Base-by-base conservation (phyloP, 352 stramenopile genomes). In the Pythium biforme region DNA sequence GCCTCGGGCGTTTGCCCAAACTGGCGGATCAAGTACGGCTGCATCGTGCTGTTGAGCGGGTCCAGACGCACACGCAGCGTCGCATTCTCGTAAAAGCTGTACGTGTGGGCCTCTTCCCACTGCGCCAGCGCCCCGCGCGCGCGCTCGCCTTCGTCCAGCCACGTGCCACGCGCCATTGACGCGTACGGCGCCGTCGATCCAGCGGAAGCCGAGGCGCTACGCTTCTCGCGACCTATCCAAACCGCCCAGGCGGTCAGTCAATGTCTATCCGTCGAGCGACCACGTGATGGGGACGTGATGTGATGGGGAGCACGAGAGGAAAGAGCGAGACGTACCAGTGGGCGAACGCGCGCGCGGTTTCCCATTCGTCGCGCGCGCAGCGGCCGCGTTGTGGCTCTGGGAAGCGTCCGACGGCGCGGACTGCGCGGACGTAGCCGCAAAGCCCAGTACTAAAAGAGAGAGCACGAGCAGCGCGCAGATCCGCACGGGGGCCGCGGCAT, bases 41-140 rank as follows among this genome's bases (percentile, higher is more conserved):
- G 86, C 54, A 86, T 48, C 7, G 77, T 70, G 63, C 86, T 95
- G 67, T 90, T 84, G 43, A 92, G 66, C 11, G 80, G 65, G 48
- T 95, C 86, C 55, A 93, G 62, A 3, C 83, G 82, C 26, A 92
- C 73, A 23, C 76, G 79, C 25, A 95, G 75, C 56, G 83, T 88
- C 17, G 86, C 71, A 50, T 92, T 92, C 31, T 88, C 78, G 23
- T 74, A 80, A 59, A 95, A 95, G 55, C 86, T 90, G 55, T 89
- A 92, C 25, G 79, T 89, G 29, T 80, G 69, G 20, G 82, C 70
- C 23, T 87, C 70, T 3, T 79, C 79, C 81, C 81, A 95, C 22
- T 88, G 70, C 29, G 20, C 43, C 27, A 95, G 54, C 45, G 61
- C 45, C 8, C 62, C 65, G 1, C 10, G 47, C 1, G 60, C 31